Evolutionary conservation across 805 yeast genomes (phyloP).

Genomic region (Martiniozyma abietophila): DNA sequence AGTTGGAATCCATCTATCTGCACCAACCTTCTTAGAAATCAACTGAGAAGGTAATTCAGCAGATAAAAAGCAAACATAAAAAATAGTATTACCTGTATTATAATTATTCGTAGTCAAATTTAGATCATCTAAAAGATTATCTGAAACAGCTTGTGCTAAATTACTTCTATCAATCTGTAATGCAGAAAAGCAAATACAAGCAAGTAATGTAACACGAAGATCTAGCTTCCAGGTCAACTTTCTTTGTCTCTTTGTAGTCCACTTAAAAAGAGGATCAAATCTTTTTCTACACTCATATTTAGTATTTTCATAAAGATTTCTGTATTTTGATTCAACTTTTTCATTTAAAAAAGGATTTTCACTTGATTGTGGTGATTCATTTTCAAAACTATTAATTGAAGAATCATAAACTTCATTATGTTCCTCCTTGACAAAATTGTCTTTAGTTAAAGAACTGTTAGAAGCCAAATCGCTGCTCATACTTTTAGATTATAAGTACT

Average conservation of each 20-base stretch:
- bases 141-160: conserved; percentile 45
- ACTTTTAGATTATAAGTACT: too few species aligned
- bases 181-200: conserved; percentile 50
- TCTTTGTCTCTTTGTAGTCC: conserved; percentile 46
- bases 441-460: too few species aligned
- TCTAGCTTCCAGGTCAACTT: conserved; percentile 43
- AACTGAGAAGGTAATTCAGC: conserved; percentile 62
- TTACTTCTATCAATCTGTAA: conserved; percentile 53
- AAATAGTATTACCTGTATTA: conserved; percentile 50
- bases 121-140: conserved; percentile 43
- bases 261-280: conserved; percentile 49
- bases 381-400: too few species aligned
- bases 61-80: conserved; percentile 39
- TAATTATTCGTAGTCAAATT: conserved; percentile 46
- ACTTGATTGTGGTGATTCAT: conserved; percentile 2
- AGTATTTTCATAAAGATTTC: conserved; percentile 35
- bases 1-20: conserved; percentile 53
- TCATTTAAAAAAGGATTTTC: conserved; percentile 37
- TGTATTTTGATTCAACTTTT: conserved; percentile 35
- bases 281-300: conserved; percentile 45
- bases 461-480: too few species aligned
- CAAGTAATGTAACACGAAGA: conserved; percentile 45
- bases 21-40: conserved; percentile 53
- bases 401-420: too few species aligned
- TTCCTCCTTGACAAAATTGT: too few species aligned